Conservation (phyloP, 768 basidiomycete genomes). For the Leccinum subgranulosum region DNA sequence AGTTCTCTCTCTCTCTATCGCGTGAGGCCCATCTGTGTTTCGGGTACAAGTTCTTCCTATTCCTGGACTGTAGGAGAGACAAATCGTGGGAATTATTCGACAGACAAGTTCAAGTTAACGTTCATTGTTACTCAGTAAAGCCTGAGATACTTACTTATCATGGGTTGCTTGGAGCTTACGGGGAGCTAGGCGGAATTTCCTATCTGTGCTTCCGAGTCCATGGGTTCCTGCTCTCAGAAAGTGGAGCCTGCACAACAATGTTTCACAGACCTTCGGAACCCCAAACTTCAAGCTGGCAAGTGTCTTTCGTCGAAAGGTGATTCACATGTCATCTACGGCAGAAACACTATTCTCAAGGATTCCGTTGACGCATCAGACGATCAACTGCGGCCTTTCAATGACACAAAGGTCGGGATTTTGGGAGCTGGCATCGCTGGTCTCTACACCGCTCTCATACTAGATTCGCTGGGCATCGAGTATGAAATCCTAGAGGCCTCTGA, state of each 20-base stretch:
- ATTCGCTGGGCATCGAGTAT: background rate
- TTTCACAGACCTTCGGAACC: background rate
- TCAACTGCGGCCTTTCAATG: background rate
- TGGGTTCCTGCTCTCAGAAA: too few relatives aligned
- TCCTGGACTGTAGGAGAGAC: too few relatives aligned
- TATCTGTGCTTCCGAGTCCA: too few relatives aligned
- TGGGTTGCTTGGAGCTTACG: too few relatives aligned
- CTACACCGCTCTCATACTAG: background rate
- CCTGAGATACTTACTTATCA: too few relatives aligned
- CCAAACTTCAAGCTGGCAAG: background rate
- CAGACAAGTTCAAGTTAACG: too few relatives aligned
- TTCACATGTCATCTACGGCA: background rate
- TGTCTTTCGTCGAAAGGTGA: background rate
- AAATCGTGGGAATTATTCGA: too few relatives aligned
- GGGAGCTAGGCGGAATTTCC: too few relatives aligned
- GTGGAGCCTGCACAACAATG: background rate
- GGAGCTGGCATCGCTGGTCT: background rate
- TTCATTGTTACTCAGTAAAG: too few relatives aligned
- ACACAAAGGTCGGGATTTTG: background rate
- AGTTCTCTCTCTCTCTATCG: too few relatives aligned
- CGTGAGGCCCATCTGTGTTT: too few relatives aligned
- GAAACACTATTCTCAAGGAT: background rate
- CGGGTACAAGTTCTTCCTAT: too few relatives aligned
- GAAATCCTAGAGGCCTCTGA: background rate
- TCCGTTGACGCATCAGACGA: background rate